Base-by-base conservation (phyloP, 2,329 filamentous ascomycete species). In the Claviceps lovelessii region DNA sequence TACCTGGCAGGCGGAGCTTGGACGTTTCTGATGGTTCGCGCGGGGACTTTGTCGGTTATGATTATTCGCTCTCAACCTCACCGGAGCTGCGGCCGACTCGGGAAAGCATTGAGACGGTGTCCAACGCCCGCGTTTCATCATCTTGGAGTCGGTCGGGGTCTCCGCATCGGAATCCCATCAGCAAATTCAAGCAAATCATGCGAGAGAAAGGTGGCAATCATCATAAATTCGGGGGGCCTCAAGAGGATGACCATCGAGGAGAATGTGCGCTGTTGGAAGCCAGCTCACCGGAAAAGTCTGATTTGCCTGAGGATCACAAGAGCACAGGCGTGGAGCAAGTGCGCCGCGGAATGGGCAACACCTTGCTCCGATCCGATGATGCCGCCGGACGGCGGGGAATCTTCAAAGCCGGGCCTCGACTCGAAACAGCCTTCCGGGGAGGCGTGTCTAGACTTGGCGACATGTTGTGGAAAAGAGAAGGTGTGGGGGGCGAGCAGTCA, bases 401-500 rank as follows among this genome's bases (percentile, higher is more conserved):
- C 50, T 85, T 95, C 69, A 91, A 89, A 69, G 84, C 83, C 3
- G 56, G 56, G 4, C 80, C 82, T 51, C 77, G 86, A 54, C 82
- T 91, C 58, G 86, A 88, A 57, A 86, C 81, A 35, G 77, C 88
- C 35, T 79, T 94, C 48, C 76, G 78, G 31, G 79, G 73, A 7
- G 70, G 79, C 29, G 76, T 81, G 6, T 79, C 76, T 31, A 80
- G 76, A 60, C 66, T 82, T 15, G 74, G 77, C 35, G 79, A 81
- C 52, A 70, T 82, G 53, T 60, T 82, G 28, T 81, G 79, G 77
- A 76, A 73, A 59, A 79, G 74, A 57, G 78, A 81, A 10, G 65
- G 59, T 5, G 57, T 61, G 3, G 61, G 61, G 3, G 61, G 61
- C 11, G 68, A 70, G 6, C 61, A 63, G 3, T 60, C 67, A 9